Conservation (phyloP, 495 filamentous ascomycete genomes). For the Glutinoglossum americanum region DNA sequence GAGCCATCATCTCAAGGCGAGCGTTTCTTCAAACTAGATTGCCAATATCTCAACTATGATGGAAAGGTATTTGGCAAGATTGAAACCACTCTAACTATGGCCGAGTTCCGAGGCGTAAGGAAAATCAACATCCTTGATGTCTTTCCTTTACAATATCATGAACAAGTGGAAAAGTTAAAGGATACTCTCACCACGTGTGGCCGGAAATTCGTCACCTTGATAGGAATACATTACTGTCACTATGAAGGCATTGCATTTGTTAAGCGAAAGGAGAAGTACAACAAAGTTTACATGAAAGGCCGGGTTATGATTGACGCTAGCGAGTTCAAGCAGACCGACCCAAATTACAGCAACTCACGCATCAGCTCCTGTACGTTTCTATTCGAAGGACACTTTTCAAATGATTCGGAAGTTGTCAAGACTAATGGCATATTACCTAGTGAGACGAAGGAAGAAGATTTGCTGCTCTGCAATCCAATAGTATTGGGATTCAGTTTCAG, state of each 20-base stretch:
- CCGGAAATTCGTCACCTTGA: background rate
- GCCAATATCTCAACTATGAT: background rate
- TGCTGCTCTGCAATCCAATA: conserved; percentile 13
- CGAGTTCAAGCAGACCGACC: background rate
- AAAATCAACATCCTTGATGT: background rate
- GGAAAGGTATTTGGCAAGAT: background rate
- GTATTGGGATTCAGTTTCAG: conserved; percentile 14
- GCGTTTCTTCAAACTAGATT: background rate
- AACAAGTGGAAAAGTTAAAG: background rate
- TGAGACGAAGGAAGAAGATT: conserved; percentile 12
- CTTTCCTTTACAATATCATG: conserved; percentile 1
- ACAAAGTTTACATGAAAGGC: background rate
- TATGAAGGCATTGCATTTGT: background rate
- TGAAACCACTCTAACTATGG: background rate
- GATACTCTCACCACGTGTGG: background rate
- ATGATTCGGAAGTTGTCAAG: background rate
- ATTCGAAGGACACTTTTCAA: background rate
- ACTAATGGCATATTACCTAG: conserved; percentile 8
- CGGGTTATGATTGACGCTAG: background rate
- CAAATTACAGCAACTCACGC: background rate
- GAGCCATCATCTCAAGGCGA: background rate
- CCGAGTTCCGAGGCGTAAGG: background rate
- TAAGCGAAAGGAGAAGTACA: background rate
- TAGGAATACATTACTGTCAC: background rate
- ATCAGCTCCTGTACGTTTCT: background rate